phyloP scores from a whole-genome alignment of 176 grass and related monocot genomes.

The Oryza glumipatula region DNA sequence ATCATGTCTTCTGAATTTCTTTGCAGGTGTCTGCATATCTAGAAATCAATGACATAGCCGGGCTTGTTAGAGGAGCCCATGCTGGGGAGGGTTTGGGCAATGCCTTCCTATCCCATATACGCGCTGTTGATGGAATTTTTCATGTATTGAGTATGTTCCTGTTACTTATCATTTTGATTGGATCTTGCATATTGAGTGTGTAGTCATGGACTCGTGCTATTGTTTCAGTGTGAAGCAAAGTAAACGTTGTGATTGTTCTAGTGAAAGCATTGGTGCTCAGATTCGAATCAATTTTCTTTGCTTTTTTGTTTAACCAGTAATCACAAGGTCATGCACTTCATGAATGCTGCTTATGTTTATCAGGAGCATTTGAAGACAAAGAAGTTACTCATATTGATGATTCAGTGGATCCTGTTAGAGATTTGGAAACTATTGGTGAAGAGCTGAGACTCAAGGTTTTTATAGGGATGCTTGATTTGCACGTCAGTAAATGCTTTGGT shows the following conservation, averaged over 20 bases:
- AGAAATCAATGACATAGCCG: slow-evolving; percentile 95
- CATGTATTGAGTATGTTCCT: slow-evolving; percentile 88
- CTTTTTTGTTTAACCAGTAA: neutral
- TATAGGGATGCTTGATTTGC: slow-evolving; percentile 25
- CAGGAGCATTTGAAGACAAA: slow-evolving; percentile 97
- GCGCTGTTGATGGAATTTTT: slow-evolving; percentile 99
- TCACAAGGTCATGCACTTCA: slow-evolving; percentile 14
- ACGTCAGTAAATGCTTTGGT: neutral
- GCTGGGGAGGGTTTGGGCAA: slow-evolving; percentile 91
- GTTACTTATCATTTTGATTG: neutral
- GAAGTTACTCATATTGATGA: slow-evolving; percentile 97
- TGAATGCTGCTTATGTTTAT: slow-evolving; percentile 24
- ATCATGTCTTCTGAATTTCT: slow-evolving; percentile 16
- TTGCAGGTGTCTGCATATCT: slow-evolving; percentile 86
- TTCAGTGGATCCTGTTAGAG: slow-evolving; percentile 94
- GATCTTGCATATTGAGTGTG: neutral
- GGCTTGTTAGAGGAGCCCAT: slow-evolving; percentile 93
- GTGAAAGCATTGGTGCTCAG: neutral
- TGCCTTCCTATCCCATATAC: slow-evolving; percentile 92
- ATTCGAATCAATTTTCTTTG: neutral
- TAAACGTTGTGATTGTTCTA: neutral
- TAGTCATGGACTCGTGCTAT: neutral
- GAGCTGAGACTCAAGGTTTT: slow-evolving; percentile 95
- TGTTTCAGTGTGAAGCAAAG: neutral
- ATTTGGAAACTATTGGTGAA: slow-evolving; percentile 88